Percentiles rank a stretch among this genome's conserved stretches.
These are phyloP conservation scores for Neopestalotiopsis rosae DNA, from an alignment of 2,329 filamentous ascomycete genomes.

Conservation along the genomic window DNA sequence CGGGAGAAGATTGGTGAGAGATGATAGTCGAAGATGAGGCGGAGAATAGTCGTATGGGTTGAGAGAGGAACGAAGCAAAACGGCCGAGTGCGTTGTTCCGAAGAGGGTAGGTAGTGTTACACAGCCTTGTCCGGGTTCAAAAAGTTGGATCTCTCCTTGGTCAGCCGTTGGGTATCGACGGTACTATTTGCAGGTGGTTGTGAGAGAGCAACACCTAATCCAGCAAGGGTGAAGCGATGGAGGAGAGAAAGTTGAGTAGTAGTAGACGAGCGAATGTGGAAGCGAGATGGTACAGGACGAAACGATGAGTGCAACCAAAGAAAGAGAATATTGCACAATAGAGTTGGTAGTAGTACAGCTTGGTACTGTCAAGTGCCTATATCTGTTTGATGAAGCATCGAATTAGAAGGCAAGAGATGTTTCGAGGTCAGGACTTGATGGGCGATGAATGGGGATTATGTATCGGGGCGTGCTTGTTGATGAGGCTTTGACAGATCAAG, in stretches of 20 bases:
- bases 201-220: constrained; percentile 8
- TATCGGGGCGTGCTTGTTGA: constrained; percentile 26
- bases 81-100: background rate
- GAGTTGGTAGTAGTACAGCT: constrained; percentile 4
- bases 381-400: constrained; percentile 17
- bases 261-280: background rate
- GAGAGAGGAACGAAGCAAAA: background rate
- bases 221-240: constrained; percentile 15
- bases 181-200: constrained; percentile 2
- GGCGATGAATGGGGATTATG: constrained; percentile 33
- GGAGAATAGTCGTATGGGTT: background rate
- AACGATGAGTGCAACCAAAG: background rate
- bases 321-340: background rate
- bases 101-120: background rate
- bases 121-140: constrained; percentile 8
- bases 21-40: background rate
- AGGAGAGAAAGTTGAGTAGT: background rate
- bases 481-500: background rate
- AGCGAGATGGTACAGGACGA: background rate
- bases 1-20: background rate
- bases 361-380: constrained; percentile 7
- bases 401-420: constrained; percentile 19
- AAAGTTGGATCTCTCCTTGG: background rate
- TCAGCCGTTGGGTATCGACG: constrained; percentile 9
- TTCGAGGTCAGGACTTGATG: constrained; percentile 26